A percentile compares a stretch with the other conserved stretches of the same genome.
Conservation (phyloP, 768 basidiomycete genomes). For the Mycena haematopus region DNA sequence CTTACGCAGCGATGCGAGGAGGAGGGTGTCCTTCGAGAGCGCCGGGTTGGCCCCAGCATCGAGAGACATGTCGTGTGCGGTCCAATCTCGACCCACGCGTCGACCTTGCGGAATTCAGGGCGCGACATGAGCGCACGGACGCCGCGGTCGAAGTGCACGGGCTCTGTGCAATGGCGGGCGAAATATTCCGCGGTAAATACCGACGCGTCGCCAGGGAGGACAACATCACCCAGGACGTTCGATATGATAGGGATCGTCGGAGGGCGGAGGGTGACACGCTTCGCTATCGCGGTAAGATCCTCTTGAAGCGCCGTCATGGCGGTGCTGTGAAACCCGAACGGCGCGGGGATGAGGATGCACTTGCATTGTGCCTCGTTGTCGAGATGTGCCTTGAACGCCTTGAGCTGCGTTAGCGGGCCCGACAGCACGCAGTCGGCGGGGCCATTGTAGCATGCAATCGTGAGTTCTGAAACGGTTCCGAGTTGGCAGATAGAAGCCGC, state of each 20-base stretch:
- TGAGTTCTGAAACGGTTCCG: slow-evolving; percentile 39
- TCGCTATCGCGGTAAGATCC: slow-evolving; percentile 46
- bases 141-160: slow-evolving; percentile 62
- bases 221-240: slow-evolving; percentile 59
- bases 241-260: slow-evolving; percentile 70
- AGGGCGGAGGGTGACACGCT: slow-evolving; percentile 44
- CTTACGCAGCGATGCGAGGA: slow-evolving; percentile 60
- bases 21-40: slow-evolving; percentile 39
- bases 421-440: slow-evolving; percentile 63
- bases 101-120: slow-evolving; percentile 36
- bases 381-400: slow-evolving; percentile 48
- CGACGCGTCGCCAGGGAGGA: slow-evolving; percentile 56
- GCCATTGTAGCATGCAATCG: slow-evolving; percentile 70
- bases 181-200: slow-evolving; percentile 47
- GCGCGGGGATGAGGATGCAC: slow-evolving; percentile 53
- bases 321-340: slow-evolving; percentile 71
- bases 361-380: slow-evolving; percentile 44
- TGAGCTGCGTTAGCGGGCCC: slow-evolving; percentile 55
- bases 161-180: slow-evolving; percentile 56
- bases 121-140: slow-evolving; percentile 49
- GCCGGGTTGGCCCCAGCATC: slow-evolving; percentile 54
- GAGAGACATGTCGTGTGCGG: slow-evolving; percentile 65
- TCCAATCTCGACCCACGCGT: slow-evolving; percentile 71
- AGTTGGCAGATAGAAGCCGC: slow-evolving; percentile 43
- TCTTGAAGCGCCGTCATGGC: slow-evolving; percentile 67